These are phyloP conservation scores for Naganishia kalamii DNA, from an alignment of 768 basidiomycete genomes.

Conservation along the genomic window DNA sequence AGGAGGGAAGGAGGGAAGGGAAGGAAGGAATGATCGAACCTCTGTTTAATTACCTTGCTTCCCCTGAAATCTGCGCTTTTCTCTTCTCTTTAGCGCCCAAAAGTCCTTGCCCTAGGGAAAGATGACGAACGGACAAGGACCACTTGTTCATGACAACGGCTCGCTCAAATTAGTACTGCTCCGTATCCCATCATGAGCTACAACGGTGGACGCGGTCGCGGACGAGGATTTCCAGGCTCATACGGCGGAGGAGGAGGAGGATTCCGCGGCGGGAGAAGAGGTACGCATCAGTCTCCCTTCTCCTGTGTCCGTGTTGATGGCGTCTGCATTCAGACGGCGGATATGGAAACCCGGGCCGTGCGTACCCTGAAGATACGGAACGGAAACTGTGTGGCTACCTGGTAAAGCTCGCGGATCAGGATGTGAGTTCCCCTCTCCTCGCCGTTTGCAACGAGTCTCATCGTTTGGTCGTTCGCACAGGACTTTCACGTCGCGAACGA, in stretches of 20 bases:
- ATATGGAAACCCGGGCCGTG: background rate
- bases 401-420: constrained; percentile 42
- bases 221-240: constrained; percentile 27
- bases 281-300: background rate
- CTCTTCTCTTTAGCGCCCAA: background rate
- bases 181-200: constrained; percentile 8
- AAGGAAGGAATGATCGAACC: background rate
- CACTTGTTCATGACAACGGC: too few species aligned
- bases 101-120: background rate
- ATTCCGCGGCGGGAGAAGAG: constrained; percentile 33
- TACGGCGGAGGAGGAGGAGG: constrained; percentile 27
- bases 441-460: background rate
- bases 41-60: background rate
- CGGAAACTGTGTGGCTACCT: constrained; percentile 40
- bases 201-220: constrained; percentile 22
- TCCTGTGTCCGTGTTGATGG: background rate
- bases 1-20: too few species aligned
- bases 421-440: constrained; percentile 29
- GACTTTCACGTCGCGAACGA: constrained; percentile 47
- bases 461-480: constrained; percentile 23
- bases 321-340: background rate
- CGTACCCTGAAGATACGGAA: constrained; percentile 30
- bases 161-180: background rate
- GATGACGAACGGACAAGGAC: background rate
- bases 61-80: background rate